phyloP scores from a whole-genome alignment of 2,329 filamentous ascomycete genomes.

The Hypoxylon sp. region DNA sequence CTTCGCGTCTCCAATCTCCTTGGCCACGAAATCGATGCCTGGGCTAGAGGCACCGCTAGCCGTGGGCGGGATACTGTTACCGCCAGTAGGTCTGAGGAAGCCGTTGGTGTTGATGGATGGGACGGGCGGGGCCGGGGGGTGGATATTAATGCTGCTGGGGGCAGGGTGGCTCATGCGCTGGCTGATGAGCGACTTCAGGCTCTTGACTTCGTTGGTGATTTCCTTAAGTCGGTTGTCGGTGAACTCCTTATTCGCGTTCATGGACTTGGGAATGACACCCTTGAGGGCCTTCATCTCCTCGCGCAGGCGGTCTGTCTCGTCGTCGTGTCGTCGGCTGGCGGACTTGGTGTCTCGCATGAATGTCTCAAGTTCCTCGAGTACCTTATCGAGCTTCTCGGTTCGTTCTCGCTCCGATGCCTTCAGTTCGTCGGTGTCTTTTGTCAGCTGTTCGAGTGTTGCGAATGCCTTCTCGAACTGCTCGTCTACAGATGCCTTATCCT shows the following conservation, averaged over 20 bases:
- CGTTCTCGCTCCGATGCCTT: constrained; percentile 89
- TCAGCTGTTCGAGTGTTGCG: constrained; percentile 88
- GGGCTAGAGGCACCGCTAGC: constrained; percentile 42
- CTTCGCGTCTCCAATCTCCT: constrained; percentile 51
- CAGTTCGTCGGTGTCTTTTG: constrained; percentile 88
- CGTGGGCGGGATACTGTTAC: constrained; percentile 36
- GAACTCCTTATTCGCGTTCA: constrained; percentile 87
- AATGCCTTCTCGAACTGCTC: constrained; percentile 95
- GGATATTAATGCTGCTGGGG: constrained; percentile 8
- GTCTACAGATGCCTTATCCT: constrained; percentile 93
- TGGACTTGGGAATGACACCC: constrained; percentile 87
- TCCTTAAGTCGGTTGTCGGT: constrained; percentile 87
- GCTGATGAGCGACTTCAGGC: constrained; percentile 86
- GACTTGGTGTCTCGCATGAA: constrained; percentile 86
- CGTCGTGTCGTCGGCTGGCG: constrained; percentile 83
- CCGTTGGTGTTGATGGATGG: constrained; percentile 32
- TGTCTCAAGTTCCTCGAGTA: constrained; percentile 85
- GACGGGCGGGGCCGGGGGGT: constrained; percentile 27
- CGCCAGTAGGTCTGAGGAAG: constrained; percentile 38
- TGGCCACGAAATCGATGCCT: constrained; percentile 41
- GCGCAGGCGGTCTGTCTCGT: constrained; percentile 86
- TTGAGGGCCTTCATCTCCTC: constrained; percentile 88
- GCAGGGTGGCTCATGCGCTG: constrained; percentile 66
- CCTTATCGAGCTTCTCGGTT: constrained; percentile 84
- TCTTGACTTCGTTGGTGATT: constrained; percentile 88